Evolutionary conservation across 2,329 filamentous ascomycete genomes (phyloP).

Genomic region (Proliferodiscus dingleyae): DNA sequence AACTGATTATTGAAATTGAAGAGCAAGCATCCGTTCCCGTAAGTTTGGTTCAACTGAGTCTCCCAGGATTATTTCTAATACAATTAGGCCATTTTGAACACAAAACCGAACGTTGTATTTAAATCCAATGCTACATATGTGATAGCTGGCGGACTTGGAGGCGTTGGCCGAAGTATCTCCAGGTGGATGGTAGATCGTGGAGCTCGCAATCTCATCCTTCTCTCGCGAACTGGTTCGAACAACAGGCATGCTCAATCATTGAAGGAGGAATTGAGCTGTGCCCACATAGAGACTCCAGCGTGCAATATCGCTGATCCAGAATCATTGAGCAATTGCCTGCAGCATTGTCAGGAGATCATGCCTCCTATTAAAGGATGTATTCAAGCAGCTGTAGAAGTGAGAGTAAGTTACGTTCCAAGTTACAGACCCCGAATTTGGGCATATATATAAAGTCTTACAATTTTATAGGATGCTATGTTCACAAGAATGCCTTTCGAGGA

Average conservation of each 20-base stretch:
- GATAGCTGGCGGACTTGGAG: not conserved
- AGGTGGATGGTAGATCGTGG: not conserved
- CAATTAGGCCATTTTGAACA: not conserved
- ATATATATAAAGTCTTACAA: no score
- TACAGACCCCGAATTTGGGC: no score
- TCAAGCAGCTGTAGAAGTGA: not conserved
- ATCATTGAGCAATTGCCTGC: not conserved
- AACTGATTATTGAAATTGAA: not conserved
- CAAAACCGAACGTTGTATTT: not conserved
- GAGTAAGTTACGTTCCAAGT: not conserved
- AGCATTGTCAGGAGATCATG: not conserved
- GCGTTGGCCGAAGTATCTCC: not conserved
- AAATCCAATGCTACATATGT: not conserved
- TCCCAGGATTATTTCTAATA: not conserved
- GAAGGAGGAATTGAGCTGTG: not conserved
- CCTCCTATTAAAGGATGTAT: not conserved
- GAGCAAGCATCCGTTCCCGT: not conserved
- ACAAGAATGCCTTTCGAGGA: slow-evolving; percentile 33
- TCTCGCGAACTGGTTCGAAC: not conserved
- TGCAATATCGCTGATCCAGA: not conserved
- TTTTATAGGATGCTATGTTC: slow-evolving; percentile 21
- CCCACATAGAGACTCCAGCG: not conserved
- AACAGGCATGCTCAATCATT: no score
- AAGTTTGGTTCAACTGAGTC: not conserved
- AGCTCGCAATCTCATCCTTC: not conserved